Conservation (phyloP, 2,329 filamentous ascomycete genomes). For the Apiospora malaysiana region DNA sequence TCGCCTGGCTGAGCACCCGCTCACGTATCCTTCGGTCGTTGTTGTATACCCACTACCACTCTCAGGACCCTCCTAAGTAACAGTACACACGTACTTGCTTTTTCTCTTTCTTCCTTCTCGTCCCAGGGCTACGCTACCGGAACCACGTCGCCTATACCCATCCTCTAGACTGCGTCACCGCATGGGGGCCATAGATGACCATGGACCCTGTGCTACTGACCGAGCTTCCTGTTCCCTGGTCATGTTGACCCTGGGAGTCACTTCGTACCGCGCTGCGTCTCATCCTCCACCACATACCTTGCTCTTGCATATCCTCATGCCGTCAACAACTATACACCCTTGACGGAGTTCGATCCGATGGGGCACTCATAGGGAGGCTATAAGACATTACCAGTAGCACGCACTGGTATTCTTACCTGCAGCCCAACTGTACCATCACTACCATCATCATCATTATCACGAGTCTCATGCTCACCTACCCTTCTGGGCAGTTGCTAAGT, state of each 20-base stretch:
- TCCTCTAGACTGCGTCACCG: background rate
- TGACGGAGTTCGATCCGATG: background rate
- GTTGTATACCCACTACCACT: background rate
- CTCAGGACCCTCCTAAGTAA: background rate
- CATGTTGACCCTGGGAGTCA: slow-evolving; percentile 8
- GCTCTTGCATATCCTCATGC: slow-evolving; percentile 6
- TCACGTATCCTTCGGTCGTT: background rate
- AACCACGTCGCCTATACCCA: background rate
- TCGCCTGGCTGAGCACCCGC: background rate
- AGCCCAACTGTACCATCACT: slow-evolving; percentile 3
- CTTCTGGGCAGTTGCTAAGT: background rate
- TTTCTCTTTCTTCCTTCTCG: background rate
- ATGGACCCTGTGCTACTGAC: background rate
- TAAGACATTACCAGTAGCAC: background rate
- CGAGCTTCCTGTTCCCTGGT: background rate
- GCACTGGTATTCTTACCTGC: background rate
- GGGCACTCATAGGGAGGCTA: background rate
- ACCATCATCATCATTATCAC: background rate
- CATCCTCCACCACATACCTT: slow-evolving; percentile 6
- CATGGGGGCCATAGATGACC: slow-evolving; percentile 5
- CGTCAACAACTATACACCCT: background rate
- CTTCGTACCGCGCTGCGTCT: background rate
- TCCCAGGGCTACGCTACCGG: background rate
- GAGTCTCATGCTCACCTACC: slow-evolving; percentile 2
- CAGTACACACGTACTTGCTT: background rate